phyloP scores from a whole-genome alignment of 371 early-diverging fungal genomes.

The Actinomortierella wolfii region DNA sequence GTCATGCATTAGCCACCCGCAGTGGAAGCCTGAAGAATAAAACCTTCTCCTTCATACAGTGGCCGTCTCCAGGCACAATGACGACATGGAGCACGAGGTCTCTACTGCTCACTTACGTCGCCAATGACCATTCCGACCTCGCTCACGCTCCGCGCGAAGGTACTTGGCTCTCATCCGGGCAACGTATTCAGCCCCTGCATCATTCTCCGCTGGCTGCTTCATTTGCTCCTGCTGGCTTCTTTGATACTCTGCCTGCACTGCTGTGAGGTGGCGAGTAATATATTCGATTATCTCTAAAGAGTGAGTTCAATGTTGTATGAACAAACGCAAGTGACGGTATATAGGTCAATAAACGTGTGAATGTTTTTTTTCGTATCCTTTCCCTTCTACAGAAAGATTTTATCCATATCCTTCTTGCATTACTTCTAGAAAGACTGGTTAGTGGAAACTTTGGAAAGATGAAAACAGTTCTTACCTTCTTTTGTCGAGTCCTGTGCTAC shows the following conservation, averaged over 20 bases:
- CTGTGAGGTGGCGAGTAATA: constrained; percentile 9
- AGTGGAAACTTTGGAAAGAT: too few relatives aligned
- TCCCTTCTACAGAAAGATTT: too few relatives aligned
- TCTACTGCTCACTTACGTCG: too few relatives aligned
- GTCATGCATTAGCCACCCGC: too few relatives aligned
- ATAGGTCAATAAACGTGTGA: neutral
- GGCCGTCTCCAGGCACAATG: too few relatives aligned
- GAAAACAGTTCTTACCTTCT: constrained; percentile 22
- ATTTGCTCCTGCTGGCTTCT: neutral
- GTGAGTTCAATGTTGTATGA: too few relatives aligned
- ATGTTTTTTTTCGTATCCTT: neutral
- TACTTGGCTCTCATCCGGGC: constrained; percentile 24
- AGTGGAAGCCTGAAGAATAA: too few relatives aligned
- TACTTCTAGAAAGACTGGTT: neutral
- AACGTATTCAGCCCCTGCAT: constrained; percentile 17
- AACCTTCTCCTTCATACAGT: too few relatives aligned
- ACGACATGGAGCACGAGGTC: too few relatives aligned
- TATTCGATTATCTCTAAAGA: constrained; percentile 32
- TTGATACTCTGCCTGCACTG: constrained; percentile 21
- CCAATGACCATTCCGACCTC: neutral
- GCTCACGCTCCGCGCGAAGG: neutral
- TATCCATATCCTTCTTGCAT: too few relatives aligned
- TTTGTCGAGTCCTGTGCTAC: constrained; percentile 34
- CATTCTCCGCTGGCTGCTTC: neutral
- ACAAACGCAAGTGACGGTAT: too few relatives aligned